Evolutionary conservation across 495 filamentous ascomycete genomes (phyloP).

Genomic region (Xylaria cubensis): DNA sequence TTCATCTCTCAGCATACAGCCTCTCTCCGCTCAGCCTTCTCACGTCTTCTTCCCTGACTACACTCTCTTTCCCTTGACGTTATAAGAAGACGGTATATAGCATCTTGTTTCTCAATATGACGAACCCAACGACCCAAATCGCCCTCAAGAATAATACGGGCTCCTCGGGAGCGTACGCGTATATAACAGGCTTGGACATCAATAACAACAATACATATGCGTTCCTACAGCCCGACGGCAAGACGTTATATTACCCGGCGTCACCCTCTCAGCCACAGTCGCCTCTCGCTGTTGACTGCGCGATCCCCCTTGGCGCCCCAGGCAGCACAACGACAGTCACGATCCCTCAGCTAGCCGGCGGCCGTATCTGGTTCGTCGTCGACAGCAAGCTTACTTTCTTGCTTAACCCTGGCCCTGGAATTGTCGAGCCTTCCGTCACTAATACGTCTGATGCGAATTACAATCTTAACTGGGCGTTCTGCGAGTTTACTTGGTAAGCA

Average conservation of each 20-base stretch:
- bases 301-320: slow-evolving; percentile 66
- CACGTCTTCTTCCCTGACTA: not conserved
- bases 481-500: slow-evolving; percentile 68
- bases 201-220: slow-evolving; percentile 65
- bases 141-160: slow-evolving; percentile 67
- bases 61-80: not conserved
- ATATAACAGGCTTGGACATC: slow-evolving; percentile 70
- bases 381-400: slow-evolving; percentile 69
- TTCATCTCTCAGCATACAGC: not conserved
- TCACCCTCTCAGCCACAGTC: slow-evolving; percentile 36
- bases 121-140: slow-evolving; percentile 59
- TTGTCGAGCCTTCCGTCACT: slow-evolving; percentile 74
- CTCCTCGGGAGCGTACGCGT: slow-evolving; percentile 69
- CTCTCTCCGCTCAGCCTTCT: not conserved
- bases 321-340: slow-evolving; percentile 65
- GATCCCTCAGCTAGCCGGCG: slow-evolving; percentile 73
- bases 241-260: slow-evolving; percentile 44
- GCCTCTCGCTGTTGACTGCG: slow-evolving; percentile 60
- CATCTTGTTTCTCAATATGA: slow-evolving; percentile 35
- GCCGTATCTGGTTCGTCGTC: slow-evolving; percentile 71
- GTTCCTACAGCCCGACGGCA: slow-evolving; percentile 65
- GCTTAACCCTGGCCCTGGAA: slow-evolving; percentile 70
- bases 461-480: slow-evolving; percentile 69
- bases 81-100: not conserved
- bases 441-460: slow-evolving; percentile 72